Percentiles rank a stretch among this genome's conserved stretches.
Conservation (phyloP, 176 grass and related monocot genomes). For the Eremochloa ophiuroides region DNA sequence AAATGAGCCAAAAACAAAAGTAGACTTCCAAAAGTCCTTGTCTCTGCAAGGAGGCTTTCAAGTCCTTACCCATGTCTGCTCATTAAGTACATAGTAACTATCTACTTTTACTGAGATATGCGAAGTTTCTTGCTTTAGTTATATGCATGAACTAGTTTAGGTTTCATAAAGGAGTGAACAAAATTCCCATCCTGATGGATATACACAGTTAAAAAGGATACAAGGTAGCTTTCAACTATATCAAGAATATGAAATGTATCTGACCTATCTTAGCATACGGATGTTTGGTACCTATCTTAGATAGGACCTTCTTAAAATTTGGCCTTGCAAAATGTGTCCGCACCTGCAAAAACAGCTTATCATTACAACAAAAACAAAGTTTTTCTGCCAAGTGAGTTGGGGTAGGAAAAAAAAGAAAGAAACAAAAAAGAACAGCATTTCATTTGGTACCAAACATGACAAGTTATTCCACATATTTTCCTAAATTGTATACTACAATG, state of each 20-base stretch:
- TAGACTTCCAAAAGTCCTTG: background rate
- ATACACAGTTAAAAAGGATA: background rate
- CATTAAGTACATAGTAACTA: background rate
- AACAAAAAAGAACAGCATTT: background rate
- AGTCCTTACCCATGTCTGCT: background rate
- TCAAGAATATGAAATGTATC: constrained; percentile 8
- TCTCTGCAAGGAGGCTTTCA: background rate
- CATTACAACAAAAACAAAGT: background rate
- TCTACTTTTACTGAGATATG: background rate
- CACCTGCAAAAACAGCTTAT: constrained; percentile 46
- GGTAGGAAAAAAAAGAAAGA: background rate
- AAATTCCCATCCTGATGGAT: background rate
- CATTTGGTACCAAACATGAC: background rate
- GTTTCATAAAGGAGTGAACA: background rate
- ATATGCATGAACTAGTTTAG: background rate
- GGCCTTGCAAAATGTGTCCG: constrained; percentile 92
- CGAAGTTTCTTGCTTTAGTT: background rate
- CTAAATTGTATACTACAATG: background rate
- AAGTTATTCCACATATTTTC: background rate
- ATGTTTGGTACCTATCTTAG: constrained; percentile 70
- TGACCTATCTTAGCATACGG: constrained; percentile 78
- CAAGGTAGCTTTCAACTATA: background rate
- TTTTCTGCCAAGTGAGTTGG: background rate
- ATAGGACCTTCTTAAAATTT: constrained; percentile 83
- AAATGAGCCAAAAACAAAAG: background rate